Conservation (phyloP, 805 yeast species). For the Lipomyces japonicus region DNA sequence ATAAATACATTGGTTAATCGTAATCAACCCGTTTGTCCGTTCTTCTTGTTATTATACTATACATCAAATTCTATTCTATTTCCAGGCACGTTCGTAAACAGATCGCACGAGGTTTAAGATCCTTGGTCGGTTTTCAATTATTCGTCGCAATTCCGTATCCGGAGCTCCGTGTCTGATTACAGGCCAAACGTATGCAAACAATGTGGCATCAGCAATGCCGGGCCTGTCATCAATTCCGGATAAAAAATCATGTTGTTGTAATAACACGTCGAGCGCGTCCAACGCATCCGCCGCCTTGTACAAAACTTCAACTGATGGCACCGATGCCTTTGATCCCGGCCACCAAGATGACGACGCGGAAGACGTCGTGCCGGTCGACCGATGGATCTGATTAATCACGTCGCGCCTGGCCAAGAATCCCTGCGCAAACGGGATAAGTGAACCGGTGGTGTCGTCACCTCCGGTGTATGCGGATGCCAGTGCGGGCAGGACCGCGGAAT, state of each 20-base stretch:
- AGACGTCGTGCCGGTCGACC: slow-evolving; percentile 1
- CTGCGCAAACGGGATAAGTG: slow-evolving; percentile 1
- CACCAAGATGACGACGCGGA: not conserved
- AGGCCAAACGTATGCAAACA: slow-evolving; percentile 17
- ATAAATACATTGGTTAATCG: no score
- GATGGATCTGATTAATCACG: slow-evolving; percentile 1
- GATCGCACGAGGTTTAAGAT: not conserved
- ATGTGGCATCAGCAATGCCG: slow-evolving; percentile 18
- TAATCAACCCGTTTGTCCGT: no score
- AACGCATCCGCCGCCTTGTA: slow-evolving; percentile 20
- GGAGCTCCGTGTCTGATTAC: not conserved
- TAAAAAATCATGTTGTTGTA: not conserved
- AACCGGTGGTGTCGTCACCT: not conserved
- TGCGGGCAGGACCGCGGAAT: slow-evolving; percentile 1
- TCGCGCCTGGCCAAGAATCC: slow-evolving; percentile 1
- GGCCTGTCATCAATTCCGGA: slow-evolving; percentile 2
- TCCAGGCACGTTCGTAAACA: not conserved
- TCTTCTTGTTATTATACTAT: no score
- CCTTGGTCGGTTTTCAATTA: not conserved
- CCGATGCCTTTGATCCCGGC: not conserved
- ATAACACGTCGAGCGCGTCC: slow-evolving; percentile 15
- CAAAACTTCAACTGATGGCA: not conserved
- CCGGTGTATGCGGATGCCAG: not conserved
- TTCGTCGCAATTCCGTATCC: not conserved
- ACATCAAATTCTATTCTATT: no score